Conservation (phyloP, 192 early-diverging fungal species). For the Chytriomyces sp. region DNA sequence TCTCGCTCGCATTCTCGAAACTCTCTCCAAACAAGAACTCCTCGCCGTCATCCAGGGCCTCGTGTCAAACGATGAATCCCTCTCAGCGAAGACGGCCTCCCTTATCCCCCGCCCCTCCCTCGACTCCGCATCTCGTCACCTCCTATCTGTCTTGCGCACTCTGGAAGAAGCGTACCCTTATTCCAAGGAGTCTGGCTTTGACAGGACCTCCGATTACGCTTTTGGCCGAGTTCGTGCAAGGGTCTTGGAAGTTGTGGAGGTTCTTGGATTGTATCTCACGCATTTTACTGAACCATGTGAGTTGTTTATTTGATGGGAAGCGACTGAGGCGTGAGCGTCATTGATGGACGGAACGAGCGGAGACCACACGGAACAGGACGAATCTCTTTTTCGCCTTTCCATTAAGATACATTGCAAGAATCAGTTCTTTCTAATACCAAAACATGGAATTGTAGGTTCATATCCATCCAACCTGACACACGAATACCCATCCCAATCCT, state of each 20-base stretch:
- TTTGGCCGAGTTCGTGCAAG: conserved; percentile 81
- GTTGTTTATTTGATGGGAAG: neutral
- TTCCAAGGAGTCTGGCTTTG: conserved; percentile 65
- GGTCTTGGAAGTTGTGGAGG: conserved; percentile 70
- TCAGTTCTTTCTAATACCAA: conserved; percentile 69
- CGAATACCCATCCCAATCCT: conserved; percentile 76
- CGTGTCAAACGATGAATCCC: conserved; percentile 68
- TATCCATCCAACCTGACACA: conserved; percentile 77
- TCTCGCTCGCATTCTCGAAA: conserved; percentile 29
- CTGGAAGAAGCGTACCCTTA: conserved; percentile 85
- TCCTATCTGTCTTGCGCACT: conserved; percentile 69
- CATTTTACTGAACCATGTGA: conserved; percentile 46
- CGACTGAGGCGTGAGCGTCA: neutral
- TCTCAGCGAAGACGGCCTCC: conserved; percentile 68
- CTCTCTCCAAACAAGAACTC: conserved; percentile 74
- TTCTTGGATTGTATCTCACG: conserved; percentile 48
- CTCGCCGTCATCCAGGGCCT: conserved; percentile 73
- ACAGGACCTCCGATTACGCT: conserved; percentile 75
- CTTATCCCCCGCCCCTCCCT: conserved; percentile 87
- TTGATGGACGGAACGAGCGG: too few species aligned
- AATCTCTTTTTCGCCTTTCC: conserved; percentile 4
- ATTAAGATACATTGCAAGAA: too few species aligned
- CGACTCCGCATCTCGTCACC: conserved; percentile 64
- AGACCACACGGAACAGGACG: too few species aligned
- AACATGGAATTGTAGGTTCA: conserved; percentile 43